phyloP scores from a whole-genome alignment of 768 basidiomycete genomes.

The Holtermannia corniformis region DNA sequence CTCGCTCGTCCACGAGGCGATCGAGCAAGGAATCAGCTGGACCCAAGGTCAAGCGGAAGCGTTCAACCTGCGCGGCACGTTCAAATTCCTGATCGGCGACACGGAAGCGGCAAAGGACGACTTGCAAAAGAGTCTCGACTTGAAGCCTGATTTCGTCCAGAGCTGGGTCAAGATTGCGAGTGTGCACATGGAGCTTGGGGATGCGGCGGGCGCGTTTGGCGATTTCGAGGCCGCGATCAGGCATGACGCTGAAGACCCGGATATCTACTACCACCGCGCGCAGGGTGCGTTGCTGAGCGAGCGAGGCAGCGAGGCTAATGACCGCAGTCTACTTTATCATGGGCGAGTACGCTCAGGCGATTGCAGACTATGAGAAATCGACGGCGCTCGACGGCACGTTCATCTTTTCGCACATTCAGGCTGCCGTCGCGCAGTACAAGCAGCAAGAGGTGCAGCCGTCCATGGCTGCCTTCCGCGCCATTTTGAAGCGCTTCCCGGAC shows the following conservation, averaged over 20 bases:
- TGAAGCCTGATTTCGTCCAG: slow-evolving; percentile 64
- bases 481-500: slow-evolving; percentile 73
- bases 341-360: slow-evolving; percentile 74
- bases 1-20: slow-evolving; percentile 68
- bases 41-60: slow-evolving; percentile 67
- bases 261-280: slow-evolving; percentile 97
- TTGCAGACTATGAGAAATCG: slow-evolving; percentile 82
- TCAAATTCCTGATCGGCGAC: slow-evolving; percentile 91
- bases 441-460: slow-evolving; percentile 62
- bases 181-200: slow-evolving; percentile 89
- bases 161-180: slow-evolving; percentile 92
- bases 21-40: slow-evolving; percentile 71
- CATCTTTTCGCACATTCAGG: slow-evolving; percentile 94
- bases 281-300: slow-evolving; percentile 55
- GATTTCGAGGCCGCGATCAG: slow-evolving; percentile 83
- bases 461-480: slow-evolving; percentile 82
- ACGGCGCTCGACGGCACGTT: slow-evolving; percentile 76
- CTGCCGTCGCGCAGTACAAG: slow-evolving; percentile 97
- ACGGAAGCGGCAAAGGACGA: slow-evolving; percentile 72
- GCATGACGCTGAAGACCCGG: slow-evolving; percentile 74
- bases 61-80: slow-evolving; percentile 85
- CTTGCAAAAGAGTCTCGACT: slow-evolving; percentile 61
- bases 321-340: slow-evolving; percentile 81
- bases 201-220: slow-evolving; percentile 69
- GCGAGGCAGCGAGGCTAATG: background rate